phyloP scores from a whole-genome alignment of 2,329 filamentous ascomycete genomes.

The Fusarium sp. region DNA sequence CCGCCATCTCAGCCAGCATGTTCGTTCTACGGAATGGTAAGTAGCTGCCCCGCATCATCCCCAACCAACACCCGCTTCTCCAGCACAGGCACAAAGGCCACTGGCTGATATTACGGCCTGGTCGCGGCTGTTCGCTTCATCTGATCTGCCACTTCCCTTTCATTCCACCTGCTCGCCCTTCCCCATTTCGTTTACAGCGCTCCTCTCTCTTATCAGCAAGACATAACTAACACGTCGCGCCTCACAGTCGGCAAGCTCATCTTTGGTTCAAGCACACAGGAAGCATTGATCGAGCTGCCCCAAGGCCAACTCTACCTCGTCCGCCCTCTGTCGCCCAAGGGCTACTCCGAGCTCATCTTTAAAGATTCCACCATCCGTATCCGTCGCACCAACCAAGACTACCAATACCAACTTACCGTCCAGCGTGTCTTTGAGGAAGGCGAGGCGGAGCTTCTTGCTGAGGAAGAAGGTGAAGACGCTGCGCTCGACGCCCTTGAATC shows the following conservation, averaged over 20 bases:
- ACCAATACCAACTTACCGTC: constrained; percentile 96
- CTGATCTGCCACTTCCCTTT: not conserved
- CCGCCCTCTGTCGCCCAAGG: constrained; percentile 92
- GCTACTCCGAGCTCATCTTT: constrained; percentile 98
- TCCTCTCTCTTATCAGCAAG: not conserved
- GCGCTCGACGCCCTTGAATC: constrained; percentile 77
- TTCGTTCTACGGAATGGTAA: constrained; percentile 53
- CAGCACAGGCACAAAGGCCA: constrained; percentile 12
- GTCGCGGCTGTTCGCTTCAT: constrained; percentile 6
- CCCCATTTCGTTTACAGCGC: not conserved
- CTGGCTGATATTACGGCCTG: not conserved
- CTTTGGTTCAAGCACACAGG: constrained; percentile 87
- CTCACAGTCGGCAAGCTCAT: constrained; percentile 86
- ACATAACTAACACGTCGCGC: constrained; percentile 21
- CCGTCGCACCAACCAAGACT: constrained; percentile 91
- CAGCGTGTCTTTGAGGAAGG: constrained; percentile 98
- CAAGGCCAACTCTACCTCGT: constrained; percentile 98
- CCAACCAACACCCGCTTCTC: constrained; percentile 18
- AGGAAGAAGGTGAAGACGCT: constrained; percentile 87
- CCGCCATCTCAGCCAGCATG: constrained; percentile 43
- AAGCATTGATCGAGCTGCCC: constrained; percentile 92
- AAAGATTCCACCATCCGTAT: constrained; percentile 95
- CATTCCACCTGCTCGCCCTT: not conserved
- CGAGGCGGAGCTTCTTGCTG: constrained; percentile 89
- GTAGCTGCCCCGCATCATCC: constrained; percentile 40